Percentiles rank a stretch among this genome's conserved stretches.
Evolutionary conservation across 371 early-diverging fungal species (phyloP).

Genomic region (Batkoa obscura): DNA sequence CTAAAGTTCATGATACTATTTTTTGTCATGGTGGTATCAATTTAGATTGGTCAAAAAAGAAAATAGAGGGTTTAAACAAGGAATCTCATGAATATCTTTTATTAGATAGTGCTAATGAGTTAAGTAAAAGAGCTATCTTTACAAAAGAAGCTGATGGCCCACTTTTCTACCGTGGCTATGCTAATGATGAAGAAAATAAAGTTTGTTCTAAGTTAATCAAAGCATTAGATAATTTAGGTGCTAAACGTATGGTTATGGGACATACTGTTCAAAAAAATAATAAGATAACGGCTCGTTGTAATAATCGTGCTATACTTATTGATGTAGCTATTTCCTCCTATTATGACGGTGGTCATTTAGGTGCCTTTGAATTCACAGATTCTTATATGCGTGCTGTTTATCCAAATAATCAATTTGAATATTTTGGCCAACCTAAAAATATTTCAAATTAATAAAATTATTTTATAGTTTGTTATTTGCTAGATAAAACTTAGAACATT

Average conservation of each 20-base stretch:
- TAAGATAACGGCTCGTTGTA: constrained; percentile 35
- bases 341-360: constrained; percentile 22
- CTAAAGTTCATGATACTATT: constrained; percentile 33
- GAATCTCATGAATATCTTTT: neutral
- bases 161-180: constrained; percentile 44
- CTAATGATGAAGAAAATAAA: constrained; percentile 22
- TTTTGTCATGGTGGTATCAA: constrained; percentile 61
- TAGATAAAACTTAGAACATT: too few relatives aligned
- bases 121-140: neutral
- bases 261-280: constrained; percentile 48
- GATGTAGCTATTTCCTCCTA: constrained; percentile 54
- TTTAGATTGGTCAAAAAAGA: constrained; percentile 19
- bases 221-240: constrained; percentile 26
- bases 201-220: constrained; percentile 25
- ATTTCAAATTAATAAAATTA: too few relatives aligned
- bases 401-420: neutral
- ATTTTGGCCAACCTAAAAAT: too few relatives aligned
- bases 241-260: constrained; percentile 53
- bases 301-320: constrained; percentile 35
- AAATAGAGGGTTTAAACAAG: constrained; percentile 8
- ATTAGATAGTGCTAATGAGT: neutral
- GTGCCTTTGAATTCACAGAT: constrained; percentile 8
- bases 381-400: neutral
- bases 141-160: constrained; percentile 17
- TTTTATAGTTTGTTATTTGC: too few relatives aligned